These are phyloP conservation scores for Flaveria bidentis DNA, from an alignment of 129 eudicot species.

Conservation along the genomic window DNA sequence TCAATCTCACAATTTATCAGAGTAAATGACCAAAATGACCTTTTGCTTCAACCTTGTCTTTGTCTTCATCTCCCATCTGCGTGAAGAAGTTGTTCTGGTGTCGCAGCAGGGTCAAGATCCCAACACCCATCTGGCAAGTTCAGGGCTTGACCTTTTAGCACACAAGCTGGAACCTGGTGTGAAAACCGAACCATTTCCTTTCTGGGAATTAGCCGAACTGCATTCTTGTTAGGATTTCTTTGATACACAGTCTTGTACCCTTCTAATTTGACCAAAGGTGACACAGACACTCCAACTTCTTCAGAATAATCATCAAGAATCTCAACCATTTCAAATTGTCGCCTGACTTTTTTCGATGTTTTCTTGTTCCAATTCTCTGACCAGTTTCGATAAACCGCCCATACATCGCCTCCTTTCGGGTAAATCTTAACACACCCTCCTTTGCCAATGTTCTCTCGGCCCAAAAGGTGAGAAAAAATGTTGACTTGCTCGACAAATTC, in stretches of 20 bases:
- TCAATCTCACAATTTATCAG: slow-evolving; percentile 44
- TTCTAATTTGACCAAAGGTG: slow-evolving; percentile 67
- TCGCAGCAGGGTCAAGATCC: slow-evolving; percentile 98
- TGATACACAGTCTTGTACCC: slow-evolving; percentile 86
- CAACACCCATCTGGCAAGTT: slow-evolving; percentile 94
- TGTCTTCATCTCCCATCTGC: slow-evolving; percentile 34
- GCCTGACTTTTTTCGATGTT: slow-evolving; percentile 66
- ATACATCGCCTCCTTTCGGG: slow-evolving; percentile 80
- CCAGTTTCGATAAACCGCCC: slow-evolving; percentile 94
- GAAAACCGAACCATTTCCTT: slow-evolving; percentile 92
- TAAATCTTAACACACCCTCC: slow-evolving; percentile 79
- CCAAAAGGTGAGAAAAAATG: slow-evolving; percentile 84
- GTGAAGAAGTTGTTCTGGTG: slow-evolving; percentile 81
- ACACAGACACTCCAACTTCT: slow-evolving; percentile 66
- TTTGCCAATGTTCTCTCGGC: slow-evolving; percentile 77
- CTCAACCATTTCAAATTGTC: slow-evolving; percentile 90
- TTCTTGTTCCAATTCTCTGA: slow-evolving; percentile 71
- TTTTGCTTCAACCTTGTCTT: slow-evolving; percentile 3
- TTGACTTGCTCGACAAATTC: slow-evolving; percentile 82
- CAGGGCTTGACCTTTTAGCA: slow-evolving; percentile 53
- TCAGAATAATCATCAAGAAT: slow-evolving; percentile 83
- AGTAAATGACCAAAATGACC: slow-evolving; percentile 29
- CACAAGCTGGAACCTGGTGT: slow-evolving; percentile 87
- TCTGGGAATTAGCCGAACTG: slow-evolving; percentile 65
- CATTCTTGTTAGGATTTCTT: slow-evolving; percentile 52